These are phyloP conservation scores for Grosmannia serpens DNA, from an alignment of 2,329 filamentous ascomycete genomes.

Conservation along the genomic window DNA sequence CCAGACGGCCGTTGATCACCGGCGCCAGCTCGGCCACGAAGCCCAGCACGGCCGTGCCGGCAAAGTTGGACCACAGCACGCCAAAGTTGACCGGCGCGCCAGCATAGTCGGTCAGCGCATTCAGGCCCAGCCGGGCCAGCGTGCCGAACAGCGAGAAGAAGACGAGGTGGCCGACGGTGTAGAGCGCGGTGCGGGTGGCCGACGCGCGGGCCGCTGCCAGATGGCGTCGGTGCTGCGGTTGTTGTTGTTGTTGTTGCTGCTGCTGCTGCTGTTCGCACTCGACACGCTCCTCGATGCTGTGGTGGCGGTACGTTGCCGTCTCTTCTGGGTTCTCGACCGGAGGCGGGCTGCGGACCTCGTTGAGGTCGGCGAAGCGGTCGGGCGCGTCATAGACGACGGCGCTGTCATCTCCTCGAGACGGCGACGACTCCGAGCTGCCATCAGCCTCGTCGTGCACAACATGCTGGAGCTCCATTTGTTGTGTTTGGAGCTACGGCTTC, in stretches of 20 bases:
- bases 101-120: constrained; percentile 73
- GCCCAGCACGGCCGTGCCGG: constrained; percentile 70
- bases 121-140: constrained; percentile 67
- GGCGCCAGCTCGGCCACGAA: constrained; percentile 41
- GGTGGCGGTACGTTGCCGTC: constrained; percentile 22
- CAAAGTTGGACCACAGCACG: constrained; percentile 78
- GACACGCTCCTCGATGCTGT: constrained; percentile 25
- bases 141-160: constrained; percentile 80
- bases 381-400: constrained; percentile 14
- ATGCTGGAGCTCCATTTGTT: neutral
- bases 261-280: neutral
- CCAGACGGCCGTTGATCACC: neutral
- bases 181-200: constrained; percentile 43
- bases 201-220: constrained; percentile 25
- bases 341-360: constrained; percentile 30
- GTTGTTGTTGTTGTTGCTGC: neutral
- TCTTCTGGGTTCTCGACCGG: constrained; percentile 29
- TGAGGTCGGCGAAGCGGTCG: constrained; percentile 28
- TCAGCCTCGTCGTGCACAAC: neutral
- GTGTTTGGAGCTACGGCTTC: too few species aligned
- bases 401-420: neutral
- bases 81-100: constrained; percentile 63
- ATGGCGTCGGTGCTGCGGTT: neutral
- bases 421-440: neutral
- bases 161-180: constrained; percentile 70